Evolutionary conservation across 257 asterid genomes (phyloP).

Genomic region (Parsonsia alboflavescens): DNA sequence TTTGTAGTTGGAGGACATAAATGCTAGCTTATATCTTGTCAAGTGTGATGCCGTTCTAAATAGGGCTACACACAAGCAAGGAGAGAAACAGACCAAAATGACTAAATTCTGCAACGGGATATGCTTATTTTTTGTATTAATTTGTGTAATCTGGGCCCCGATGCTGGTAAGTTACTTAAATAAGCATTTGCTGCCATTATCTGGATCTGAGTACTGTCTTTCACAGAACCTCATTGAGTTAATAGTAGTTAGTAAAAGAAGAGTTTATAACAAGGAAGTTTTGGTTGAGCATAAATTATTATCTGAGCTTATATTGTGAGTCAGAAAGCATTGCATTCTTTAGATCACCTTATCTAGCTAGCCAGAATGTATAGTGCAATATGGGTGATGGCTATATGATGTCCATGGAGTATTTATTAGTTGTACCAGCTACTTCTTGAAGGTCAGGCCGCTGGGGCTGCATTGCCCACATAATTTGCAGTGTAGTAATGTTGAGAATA

Average conservation of each 20-base stretch:
- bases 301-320: not conserved
- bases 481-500: not conserved
- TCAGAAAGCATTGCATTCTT: not conserved
- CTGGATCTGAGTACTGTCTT: not conserved
- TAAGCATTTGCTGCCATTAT: not conserved
- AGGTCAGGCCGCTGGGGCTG: not conserved
- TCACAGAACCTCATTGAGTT: not conserved
- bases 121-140: conserved; percentile 76
- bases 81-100: conserved; percentile 88
- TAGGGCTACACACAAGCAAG: conserved; percentile 83
- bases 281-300: not conserved
- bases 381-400: not conserved
- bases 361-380: not conserved
- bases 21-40: conserved; percentile 97
- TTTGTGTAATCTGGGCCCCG: conserved; percentile 98
- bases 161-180: conserved; percentile 72
- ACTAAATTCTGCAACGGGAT: conserved; percentile 94
- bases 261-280: not conserved
- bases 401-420: not conserved
- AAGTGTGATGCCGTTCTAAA: conserved; percentile 88
- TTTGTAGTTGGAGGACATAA: conserved; percentile 93
- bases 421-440: not conserved
- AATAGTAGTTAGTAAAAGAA: not conserved
- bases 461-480: not conserved
- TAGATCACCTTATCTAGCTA: not conserved